These are phyloP conservation scores for Penicillium sp. DNA, from an alignment of 2,329 filamentous ascomycete species.

Conservation along the genomic window DNA sequence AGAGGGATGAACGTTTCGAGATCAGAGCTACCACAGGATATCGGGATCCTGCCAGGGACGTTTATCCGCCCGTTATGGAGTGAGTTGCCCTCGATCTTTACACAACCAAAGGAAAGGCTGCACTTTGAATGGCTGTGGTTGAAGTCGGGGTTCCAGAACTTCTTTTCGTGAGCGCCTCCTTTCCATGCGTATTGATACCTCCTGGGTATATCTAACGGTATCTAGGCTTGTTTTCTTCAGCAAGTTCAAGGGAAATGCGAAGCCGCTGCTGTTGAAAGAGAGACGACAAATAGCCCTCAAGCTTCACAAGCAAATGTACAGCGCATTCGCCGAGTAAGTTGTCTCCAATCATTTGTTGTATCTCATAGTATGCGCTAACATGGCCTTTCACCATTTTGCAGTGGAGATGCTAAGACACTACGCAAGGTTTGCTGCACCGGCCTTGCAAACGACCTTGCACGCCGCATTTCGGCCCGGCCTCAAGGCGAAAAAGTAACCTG, in stretches of 20 bases:
- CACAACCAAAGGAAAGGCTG: constrained; percentile 40
- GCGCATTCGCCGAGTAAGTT: constrained; percentile 51
- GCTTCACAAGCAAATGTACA: constrained; percentile 55
- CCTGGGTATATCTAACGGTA: constrained; percentile 21
- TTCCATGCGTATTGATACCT: not conserved
- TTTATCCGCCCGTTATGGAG: constrained; percentile 45
- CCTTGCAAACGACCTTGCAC: constrained; percentile 39
- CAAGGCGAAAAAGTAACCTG: constrained; percentile 39
- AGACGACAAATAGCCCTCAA: constrained; percentile 43
- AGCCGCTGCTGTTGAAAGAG: constrained; percentile 41
- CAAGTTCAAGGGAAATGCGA: constrained; percentile 37
- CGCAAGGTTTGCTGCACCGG: constrained; percentile 45
- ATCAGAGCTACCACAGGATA: constrained; percentile 46
- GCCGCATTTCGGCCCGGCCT: constrained; percentile 42
- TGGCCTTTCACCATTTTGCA: constrained; percentile 29
- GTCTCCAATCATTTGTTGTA: not conserved
- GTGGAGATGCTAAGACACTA: constrained; percentile 41
- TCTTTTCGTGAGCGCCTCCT: constrained; percentile 35
- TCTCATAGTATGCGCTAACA: not conserved
- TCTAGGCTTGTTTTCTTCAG: constrained; percentile 37
- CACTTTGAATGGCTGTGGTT: constrained; percentile 48
- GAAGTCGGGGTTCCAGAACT: constrained; percentile 40
- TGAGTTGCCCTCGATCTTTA: constrained; percentile 48
- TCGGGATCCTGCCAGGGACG: constrained; percentile 52
- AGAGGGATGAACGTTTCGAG: constrained; percentile 37